Base-by-base conservation (phyloP, 2,329 filamentous ascomycete species). In the Aureobasidium pullulans region DNA sequence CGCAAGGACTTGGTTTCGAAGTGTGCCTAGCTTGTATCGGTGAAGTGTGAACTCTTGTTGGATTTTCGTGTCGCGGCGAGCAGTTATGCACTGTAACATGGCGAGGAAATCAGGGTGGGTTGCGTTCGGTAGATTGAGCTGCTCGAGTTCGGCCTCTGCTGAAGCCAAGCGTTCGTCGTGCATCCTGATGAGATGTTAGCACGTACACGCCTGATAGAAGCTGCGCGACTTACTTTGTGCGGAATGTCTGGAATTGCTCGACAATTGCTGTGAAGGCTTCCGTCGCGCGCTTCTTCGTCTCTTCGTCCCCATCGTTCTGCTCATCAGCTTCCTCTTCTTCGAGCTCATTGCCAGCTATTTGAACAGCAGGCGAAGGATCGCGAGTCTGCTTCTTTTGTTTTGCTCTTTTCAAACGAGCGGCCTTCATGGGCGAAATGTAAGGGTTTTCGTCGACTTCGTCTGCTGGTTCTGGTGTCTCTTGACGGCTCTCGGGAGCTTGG, bases 61-160 rank as follows among this genome's bases (percentile, higher is more conserved):
- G 54, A 95, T 77, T 73, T 90, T 95, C 67, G 90, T 87, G 61
- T 92, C 85, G 63, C 89, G 83, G 68, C 93, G 85, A 61, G 88
- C 86, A 73, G 96, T 85, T 59, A 99, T 83, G 69, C 88, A 91
- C 70, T 90, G 85, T 71, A 95, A 86, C 85, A 96, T 95, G 43
- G 89, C 89, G 37, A 96, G 79, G 65, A 92, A 93, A 71, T 96
- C 93, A 37, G 90, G 89, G 70, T 99, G 94, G n/a, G 84, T 87
- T 56, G 81, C 82, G 52, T 81, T 78, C 1, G 81, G 75, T 59
- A 81, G 77, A 50, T 76, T 77, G 48, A 88, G 76, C 72, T 85
- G 77, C 47, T 81, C 79, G 50, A 87, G 75, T 72, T 87, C 84
- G 53, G 79, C 76, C 63, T 96, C 91, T 59, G 96, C 79, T 67